Percentiles rank a stretch among this genome's conserved stretches.
Evolutionary conservation across 2,329 filamentous ascomycete genomes (phyloP).

Genomic region (Arthrobotrys iridis): DNA sequence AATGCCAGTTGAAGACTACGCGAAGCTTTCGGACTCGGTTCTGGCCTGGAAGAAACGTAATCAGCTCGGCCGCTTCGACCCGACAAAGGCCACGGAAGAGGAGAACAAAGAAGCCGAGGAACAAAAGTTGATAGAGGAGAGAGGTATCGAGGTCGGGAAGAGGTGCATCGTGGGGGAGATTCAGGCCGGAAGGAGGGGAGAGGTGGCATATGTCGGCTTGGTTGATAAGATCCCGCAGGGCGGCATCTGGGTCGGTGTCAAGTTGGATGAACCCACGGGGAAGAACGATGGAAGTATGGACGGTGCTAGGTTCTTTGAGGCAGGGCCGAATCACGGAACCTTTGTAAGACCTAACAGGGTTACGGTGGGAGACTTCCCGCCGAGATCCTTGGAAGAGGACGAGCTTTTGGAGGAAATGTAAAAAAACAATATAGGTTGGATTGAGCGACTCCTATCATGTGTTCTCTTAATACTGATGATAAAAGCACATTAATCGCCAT

Average conservation of each 20-base stretch:
- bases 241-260: constrained; percentile 77
- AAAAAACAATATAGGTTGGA: constrained; percentile 44
- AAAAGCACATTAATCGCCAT: constrained; percentile 12
- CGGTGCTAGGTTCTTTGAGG: constrained; percentile 74
- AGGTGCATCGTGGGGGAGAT: constrained; percentile 74
- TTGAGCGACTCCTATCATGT: constrained; percentile 64
- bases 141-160: constrained; percentile 72
- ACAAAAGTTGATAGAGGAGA: constrained; percentile 74
- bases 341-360: constrained; percentile 82
- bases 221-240: constrained; percentile 76
- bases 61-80: constrained; percentile 95
- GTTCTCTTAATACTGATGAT: constrained; percentile 5
- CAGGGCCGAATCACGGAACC: constrained; percentile 75
- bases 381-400: constrained; percentile 63
- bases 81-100: constrained; percentile 77
- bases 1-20: constrained; percentile 86
- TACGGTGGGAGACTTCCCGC: constrained; percentile 78
- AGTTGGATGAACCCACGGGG: constrained; percentile 80
- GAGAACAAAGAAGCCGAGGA: constrained; percentile 76
- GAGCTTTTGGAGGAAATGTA: constrained; percentile 82
- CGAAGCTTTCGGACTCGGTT: constrained; percentile 84
- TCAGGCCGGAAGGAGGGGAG: constrained; percentile 73
- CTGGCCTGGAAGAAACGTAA: constrained; percentile 95
- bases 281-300: constrained; percentile 82
- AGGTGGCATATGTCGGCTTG: constrained; percentile 76